Percentiles rank a stretch among this genome's conserved stretches.
Conservation (phyloP, 208 protist species). For the Wallacemonas sp. region DNA sequence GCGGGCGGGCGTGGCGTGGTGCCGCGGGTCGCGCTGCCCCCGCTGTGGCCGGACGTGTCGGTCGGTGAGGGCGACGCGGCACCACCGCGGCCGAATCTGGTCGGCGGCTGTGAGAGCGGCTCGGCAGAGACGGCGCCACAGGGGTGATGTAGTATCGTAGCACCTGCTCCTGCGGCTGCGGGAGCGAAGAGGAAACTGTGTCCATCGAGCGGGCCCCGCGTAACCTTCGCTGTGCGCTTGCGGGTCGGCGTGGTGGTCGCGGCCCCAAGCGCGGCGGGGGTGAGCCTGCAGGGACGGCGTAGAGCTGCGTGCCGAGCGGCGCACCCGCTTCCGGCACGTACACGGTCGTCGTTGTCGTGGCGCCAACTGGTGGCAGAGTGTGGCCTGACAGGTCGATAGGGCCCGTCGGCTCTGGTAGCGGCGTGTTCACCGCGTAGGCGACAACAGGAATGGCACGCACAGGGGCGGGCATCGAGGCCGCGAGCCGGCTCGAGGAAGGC, state of each 20-base stretch:
- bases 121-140: neutral
- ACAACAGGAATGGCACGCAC: neutral
- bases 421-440: neutral
- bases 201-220: too few relatives aligned
- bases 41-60: conserved; percentile 13
- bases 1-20: conserved; percentile 13
- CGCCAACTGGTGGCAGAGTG: neutral
- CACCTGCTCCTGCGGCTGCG: conserved; percentile 2
- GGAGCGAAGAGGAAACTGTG: too few relatives aligned
- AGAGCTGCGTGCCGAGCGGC: neutral
- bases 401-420: neutral
- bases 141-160: neutral
- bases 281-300: neutral
- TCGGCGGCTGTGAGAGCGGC: neutral
- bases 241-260: neutral
- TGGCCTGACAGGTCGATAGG: neutral
- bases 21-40: neutral
- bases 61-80: neutral
- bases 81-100: neutral
- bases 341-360: neutral
- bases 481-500: neutral
- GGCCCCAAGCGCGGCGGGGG: neutral
- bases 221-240: too few relatives aligned
- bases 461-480: neutral
- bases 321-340: neutral